Evolutionary conservation across 352 stramenopile genomes (phyloP).

Genomic region (Thalassiosira exigua): DNA sequence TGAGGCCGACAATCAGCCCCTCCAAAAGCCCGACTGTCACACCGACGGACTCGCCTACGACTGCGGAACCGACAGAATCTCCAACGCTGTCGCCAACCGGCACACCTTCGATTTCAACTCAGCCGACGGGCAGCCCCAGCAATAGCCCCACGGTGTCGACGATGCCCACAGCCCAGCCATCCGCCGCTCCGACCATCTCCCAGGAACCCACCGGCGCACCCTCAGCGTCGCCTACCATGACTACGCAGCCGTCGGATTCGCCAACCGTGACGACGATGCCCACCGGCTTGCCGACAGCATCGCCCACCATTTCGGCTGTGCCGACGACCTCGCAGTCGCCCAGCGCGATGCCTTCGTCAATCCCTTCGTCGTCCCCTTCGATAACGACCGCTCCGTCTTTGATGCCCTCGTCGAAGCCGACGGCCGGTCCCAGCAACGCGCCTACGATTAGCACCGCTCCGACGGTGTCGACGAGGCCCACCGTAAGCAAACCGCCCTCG

Average conservation of each 20-base stretch:
- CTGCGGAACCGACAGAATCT: background rate
- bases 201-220: background rate
- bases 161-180: background rate
- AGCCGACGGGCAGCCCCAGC: background rate
- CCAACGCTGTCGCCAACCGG: slow-evolving; percentile 9
- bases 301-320: background rate
- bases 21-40: background rate
- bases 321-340: too few species aligned
- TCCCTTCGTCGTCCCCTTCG: too few species aligned
- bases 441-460: too few species aligned
- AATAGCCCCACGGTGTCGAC: background rate
- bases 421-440: too few species aligned
- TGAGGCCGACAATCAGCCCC: background rate
- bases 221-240: background rate
- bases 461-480: too few species aligned
- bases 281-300: background rate
- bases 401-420: too few species aligned
- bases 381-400: too few species aligned
- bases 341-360: too few species aligned
- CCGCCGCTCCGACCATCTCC: background rate
- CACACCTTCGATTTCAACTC: background rate
- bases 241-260: background rate
- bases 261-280: background rate
- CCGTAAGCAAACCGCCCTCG: too few species aligned
- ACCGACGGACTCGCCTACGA: slow-evolving; percentile 5